Evolutionary conservation across 768 basidiomycete species (phyloP).

Genomic region (Tremella fuciformis): DNA sequence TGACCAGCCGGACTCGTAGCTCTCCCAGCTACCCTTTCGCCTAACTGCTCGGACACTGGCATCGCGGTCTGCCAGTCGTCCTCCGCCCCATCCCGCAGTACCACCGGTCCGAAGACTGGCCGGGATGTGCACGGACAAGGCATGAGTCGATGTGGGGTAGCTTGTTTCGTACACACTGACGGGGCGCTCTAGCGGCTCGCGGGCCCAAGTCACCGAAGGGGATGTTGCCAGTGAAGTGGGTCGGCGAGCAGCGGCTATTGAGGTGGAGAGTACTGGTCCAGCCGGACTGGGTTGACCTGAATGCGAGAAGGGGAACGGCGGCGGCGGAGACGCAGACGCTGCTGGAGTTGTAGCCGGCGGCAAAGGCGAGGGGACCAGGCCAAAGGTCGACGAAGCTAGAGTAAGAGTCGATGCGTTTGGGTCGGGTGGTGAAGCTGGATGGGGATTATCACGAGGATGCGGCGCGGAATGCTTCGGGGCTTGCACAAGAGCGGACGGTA

Average conservation of each 20-base stretch:
- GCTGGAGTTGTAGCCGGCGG: not conserved
- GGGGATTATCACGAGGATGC: constrained; percentile 92
- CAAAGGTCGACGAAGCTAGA: constrained; percentile 89
- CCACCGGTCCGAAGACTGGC: constrained; percentile 12
- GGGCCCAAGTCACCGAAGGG: constrained; percentile 6
- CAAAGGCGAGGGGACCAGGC: constrained; percentile 28
- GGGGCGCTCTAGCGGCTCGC: not conserved
- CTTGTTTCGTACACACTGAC: not conserved
- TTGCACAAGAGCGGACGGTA: constrained; percentile 55
- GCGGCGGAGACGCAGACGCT: not conserved
- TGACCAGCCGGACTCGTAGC: constrained; percentile 62
- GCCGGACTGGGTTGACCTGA: not conserved
- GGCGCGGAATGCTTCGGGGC: constrained; percentile 87
- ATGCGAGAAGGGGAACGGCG: not conserved
- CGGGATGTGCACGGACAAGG: constrained; percentile 16
- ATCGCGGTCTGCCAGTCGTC: constrained; percentile 60
- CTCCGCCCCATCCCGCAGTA: constrained; percentile 7
- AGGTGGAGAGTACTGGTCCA: not conserved
- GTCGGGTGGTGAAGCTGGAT: constrained; percentile 81
- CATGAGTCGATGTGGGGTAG: constrained; percentile 18
- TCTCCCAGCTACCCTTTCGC: constrained; percentile 88
- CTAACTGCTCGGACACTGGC: constrained; percentile 87
- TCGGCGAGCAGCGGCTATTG: not conserved
- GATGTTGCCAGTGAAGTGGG: constrained; percentile 7
- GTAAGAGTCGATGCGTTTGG: constrained; percentile 92